Conservation (phyloP, 257 asterid genomes). For the Gentiana straminea region DNA sequence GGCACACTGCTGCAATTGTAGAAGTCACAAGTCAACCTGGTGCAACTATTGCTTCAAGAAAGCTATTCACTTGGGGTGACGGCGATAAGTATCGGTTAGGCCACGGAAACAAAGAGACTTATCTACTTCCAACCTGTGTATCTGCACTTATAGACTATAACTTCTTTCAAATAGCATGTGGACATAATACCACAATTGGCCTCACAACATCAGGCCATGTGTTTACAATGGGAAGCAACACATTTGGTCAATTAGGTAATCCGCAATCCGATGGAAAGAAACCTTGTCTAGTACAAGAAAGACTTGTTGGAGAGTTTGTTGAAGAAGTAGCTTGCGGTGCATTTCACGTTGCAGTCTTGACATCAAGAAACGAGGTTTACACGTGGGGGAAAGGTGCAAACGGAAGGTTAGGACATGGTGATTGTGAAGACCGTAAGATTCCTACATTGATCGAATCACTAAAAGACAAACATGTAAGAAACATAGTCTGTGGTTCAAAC, state of each 20-base stretch:
- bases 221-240: constrained; percentile 68
- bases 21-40: constrained; percentile 53
- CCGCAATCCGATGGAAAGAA: constrained; percentile 62
- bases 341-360: constrained; percentile 68
- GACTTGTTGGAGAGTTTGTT: constrained; percentile 79
- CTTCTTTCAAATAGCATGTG: constrained; percentile 76
- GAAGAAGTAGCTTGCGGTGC: constrained; percentile 82
- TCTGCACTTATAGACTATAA: constrained; percentile 68
- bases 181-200: constrained; percentile 54
- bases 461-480: constrained; percentile 71
- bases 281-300: constrained; percentile 71
- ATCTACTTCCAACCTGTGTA: constrained; percentile 69
- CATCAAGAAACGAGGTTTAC: constrained; percentile 70
- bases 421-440: constrained; percentile 44
- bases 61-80: constrained; percentile 93
- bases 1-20: constrained; percentile 93
- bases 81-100: constrained; percentile 81
- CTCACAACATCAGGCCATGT: constrained; percentile 83
- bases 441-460: constrained; percentile 78
- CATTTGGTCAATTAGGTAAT: constrained; percentile 66
- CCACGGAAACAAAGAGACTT: constrained; percentile 66
- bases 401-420: constrained; percentile 92
- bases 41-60: constrained; percentile 40
- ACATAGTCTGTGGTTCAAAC: constrained; percentile 76
- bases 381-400: constrained; percentile 91